These are phyloP conservation scores for Phoma sp. DNA, from an alignment of 2,329 filamentous ascomycete genomes.

Conservation along the genomic window DNA sequence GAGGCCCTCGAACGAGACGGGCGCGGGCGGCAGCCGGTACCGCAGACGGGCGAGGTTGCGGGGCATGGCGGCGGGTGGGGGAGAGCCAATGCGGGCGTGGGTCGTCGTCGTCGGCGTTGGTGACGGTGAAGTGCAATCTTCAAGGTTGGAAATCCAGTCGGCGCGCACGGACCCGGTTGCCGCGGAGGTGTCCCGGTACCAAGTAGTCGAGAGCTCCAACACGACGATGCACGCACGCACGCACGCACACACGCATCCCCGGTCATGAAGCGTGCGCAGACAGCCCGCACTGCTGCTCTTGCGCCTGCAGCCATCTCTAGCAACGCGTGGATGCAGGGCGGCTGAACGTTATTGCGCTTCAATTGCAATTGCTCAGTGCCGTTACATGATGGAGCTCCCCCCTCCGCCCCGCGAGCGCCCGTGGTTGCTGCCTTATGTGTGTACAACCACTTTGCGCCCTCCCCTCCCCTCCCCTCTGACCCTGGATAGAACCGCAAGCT, in stretches of 20 bases:
- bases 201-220: too few relatives aligned
- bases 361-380: too few relatives aligned
- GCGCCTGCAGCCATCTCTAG: not conserved
- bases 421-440: slow-evolving; percentile 48
- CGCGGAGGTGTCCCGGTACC: slow-evolving; percentile 11
- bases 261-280: slow-evolving; percentile 22
- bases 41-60: slow-evolving; percentile 37
- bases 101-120: not conserved
- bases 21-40: slow-evolving; percentile 28
- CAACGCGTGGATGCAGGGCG: not conserved
- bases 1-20: slow-evolving; percentile 24
- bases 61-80: slow-evolving; percentile 33
- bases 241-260: not conserved
- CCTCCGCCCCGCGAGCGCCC: slow-evolving; percentile 42
- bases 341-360: not conserved
- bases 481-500: slow-evolving; percentile 76
- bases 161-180: slow-evolving; percentile 10
- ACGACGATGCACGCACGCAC: not conserved
- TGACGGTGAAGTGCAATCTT: slow-evolving; percentile 3
- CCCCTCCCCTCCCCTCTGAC: not conserved
- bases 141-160: slow-evolving; percentile 7
- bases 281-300: not conserved
- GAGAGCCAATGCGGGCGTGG: slow-evolving; percentile 11
- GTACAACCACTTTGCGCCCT: not conserved
- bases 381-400: not conserved